Conservation (phyloP, 2,329 filamentous ascomycete genomes). For the Botrytis elliptica region DNA sequence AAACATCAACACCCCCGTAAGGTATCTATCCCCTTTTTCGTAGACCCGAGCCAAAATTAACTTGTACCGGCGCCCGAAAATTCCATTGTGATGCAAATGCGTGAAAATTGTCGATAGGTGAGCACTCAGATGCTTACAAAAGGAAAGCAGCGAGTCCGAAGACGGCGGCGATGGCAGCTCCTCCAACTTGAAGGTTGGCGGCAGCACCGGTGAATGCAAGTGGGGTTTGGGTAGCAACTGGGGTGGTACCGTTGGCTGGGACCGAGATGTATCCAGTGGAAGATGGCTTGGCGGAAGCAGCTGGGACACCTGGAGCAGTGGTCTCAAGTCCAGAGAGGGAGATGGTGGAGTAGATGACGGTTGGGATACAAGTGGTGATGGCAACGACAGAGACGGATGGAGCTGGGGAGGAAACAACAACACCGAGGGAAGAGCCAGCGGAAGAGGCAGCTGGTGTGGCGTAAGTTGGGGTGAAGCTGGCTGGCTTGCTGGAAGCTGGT, state of each 20-base stretch:
- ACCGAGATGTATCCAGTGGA: conserved; percentile 15
- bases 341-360: conserved; percentile 24
- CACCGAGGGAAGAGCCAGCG: conserved; percentile 2
- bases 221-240: conserved; percentile 25
- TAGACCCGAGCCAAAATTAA: conserved; percentile 35
- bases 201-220: conserved; percentile 18
- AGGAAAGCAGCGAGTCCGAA: conserved; percentile 33
- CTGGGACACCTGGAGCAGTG: background rate
- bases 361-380: conserved; percentile 24
- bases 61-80: conserved; percentile 24
- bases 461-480: background rate
- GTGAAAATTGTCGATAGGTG: conserved; percentile 26
- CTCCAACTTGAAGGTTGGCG: conserved; percentile 17
- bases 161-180: conserved; percentile 27
- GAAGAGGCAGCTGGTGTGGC: background rate
- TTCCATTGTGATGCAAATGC: conserved; percentile 27
- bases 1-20: conserved; percentile 23
- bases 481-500: background rate
- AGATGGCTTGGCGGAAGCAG: conserved; percentile 18
- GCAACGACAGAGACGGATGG: conserved; percentile 17
- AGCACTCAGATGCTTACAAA: conserved; percentile 36
- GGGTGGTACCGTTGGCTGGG: conserved; percentile 14
- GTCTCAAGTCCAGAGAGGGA: background rate
- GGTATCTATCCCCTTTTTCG: conserved; percentile 27
- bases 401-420: background rate